A percentile compares a stretch with the other conserved stretches of the same genome.
These are phyloP conservation scores for Tagetes patula DNA, from an alignment of 129 eudicot genomes.

Conservation along the genomic window DNA sequence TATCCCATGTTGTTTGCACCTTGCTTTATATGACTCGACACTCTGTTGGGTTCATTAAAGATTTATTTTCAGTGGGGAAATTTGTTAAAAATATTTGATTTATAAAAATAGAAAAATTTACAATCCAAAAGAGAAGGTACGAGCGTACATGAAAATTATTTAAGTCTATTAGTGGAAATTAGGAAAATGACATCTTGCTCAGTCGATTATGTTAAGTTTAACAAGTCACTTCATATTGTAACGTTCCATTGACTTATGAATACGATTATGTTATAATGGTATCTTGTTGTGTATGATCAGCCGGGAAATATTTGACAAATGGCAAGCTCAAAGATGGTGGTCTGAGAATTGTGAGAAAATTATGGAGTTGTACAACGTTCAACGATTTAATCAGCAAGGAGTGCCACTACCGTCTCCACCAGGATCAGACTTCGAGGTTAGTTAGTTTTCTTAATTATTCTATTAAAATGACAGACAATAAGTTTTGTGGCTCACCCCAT, in stretches of 20 bases:
- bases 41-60: background rate
- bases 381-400: slow-evolving; percentile 55
- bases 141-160: background rate
- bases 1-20: background rate
- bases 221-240: too few species aligned
- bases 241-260: too few species aligned
- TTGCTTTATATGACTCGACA: background rate
- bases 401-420: slow-evolving; percentile 60
- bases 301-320: slow-evolving; percentile 88
- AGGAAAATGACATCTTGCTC: background rate
- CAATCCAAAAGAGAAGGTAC: background rate
- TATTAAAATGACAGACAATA: background rate
- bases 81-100: background rate
- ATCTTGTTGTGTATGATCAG: slow-evolving; percentile 42
- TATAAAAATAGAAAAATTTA: background rate
- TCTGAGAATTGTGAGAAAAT: slow-evolving; percentile 88
- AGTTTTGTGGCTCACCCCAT: background rate
- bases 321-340: slow-evolving; percentile 99
- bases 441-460: slow-evolving; percentile 11
- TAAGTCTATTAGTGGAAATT: background rate
- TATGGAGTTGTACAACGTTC: slow-evolving; percentile 92
- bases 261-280: background rate
- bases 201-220: too few species aligned
- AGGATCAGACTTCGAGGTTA: slow-evolving; percentile 74
- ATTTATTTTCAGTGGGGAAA: background rate